These are phyloP conservation scores for Carallia brachiata DNA, from an alignment of 345 rosid genomes.

Conservation along the genomic window DNA sequence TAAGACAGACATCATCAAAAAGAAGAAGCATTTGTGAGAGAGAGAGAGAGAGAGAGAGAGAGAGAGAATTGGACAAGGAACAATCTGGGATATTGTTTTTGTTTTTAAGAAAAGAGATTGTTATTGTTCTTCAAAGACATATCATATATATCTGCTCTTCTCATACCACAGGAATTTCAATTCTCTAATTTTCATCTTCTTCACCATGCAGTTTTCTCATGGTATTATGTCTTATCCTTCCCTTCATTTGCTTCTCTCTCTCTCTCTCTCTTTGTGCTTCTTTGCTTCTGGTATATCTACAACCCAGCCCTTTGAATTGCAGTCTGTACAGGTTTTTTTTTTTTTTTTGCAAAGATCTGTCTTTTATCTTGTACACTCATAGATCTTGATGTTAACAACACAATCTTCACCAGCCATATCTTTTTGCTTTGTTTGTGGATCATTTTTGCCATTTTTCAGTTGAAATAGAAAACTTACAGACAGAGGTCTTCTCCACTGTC, in stretches of 20 bases:
- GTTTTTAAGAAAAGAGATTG: not conserved
- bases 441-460: not conserved
- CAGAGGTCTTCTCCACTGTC: not conserved
- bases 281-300: not conserved
- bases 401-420: not conserved
- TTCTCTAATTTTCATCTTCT: constrained; percentile 4
- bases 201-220: constrained; percentile 18
- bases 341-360: not conserved
- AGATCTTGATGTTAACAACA: constrained; percentile 13
- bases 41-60: no score
- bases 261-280: not conserved
- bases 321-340: not conserved
- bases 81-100: constrained; percentile 9
- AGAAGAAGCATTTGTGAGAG: not conserved
- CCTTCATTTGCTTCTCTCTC: not conserved
- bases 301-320: not conserved
- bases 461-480: not conserved
- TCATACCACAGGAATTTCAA: not conserved
- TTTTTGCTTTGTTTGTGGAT: not conserved
- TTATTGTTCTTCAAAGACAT: not conserved
- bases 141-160: not conserved
- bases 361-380: not conserved
- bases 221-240: constrained; percentile 10
- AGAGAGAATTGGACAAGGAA: not conserved
- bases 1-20: not conserved